Percentiles rank a stretch among this genome's conserved stretches.
Evolutionary conservation across 495 filamentous ascomycete genomes (phyloP).

Genomic region (Apiosordaria backusii): DNA sequence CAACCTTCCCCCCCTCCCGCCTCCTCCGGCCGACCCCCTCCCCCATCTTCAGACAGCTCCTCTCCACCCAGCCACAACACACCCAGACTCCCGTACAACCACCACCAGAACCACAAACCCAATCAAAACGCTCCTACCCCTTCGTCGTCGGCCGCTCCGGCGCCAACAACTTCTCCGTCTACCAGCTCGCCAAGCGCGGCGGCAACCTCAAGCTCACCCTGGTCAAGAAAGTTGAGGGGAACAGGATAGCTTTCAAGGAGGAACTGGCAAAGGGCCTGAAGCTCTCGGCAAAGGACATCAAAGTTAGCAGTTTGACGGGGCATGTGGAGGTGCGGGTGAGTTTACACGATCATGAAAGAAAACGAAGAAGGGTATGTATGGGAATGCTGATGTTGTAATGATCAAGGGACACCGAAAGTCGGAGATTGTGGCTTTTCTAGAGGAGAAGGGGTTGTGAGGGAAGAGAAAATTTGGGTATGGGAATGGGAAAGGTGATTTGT

Average conservation of each 20-base stretch:
- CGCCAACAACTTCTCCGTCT: conserved; percentile 74
- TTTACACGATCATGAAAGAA: not conserved
- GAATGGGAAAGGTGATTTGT: not conserved
- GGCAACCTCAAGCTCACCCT: conserved; percentile 73
- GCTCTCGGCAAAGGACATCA: conserved; percentile 44
- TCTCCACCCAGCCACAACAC: conserved; percentile 13
- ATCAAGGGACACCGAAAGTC: conserved; percentile 19
- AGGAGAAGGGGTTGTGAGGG: conserved; percentile 10
- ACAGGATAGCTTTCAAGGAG: conserved; percentile 52
- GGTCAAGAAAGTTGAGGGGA: conserved; percentile 75
- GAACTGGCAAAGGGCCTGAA: conserved; percentile 43
- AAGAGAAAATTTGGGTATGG: too few species aligned
- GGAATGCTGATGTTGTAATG: not conserved
- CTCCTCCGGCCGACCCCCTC: not conserved
- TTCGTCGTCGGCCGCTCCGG: conserved; percentile 73
- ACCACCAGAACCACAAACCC: not conserved
- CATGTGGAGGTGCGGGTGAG: conserved; percentile 64
- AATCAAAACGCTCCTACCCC: conserved; percentile 30
- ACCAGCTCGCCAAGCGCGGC: conserved; percentile 67
- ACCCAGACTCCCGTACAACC: not conserved
- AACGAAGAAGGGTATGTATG: not conserved
- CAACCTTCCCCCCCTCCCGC: conserved; percentile 12
- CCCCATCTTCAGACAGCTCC: conserved; percentile 3
- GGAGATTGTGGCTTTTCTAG: conserved; percentile 13
- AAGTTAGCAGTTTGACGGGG: conserved; percentile 57